Percentiles rank a stretch among this genome's conserved stretches.
Conservation (phyloP, 1,139 yeast species). For the Hemisphaericaspora lyxosophila region DNA sequence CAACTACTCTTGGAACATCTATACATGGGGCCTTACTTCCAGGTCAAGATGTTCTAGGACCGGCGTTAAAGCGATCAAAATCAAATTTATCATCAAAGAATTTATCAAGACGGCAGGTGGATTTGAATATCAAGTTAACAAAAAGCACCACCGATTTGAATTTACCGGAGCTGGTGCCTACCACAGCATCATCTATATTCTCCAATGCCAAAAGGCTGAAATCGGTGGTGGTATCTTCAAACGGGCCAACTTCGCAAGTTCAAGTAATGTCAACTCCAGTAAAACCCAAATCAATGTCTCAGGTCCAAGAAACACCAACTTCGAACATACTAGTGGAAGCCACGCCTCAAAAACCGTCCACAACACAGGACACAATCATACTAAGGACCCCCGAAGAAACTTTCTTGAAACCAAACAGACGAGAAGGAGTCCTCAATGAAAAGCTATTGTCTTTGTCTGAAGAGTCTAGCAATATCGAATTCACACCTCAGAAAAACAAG, state of each 20-base stretch:
- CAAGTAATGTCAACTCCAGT: conserved; percentile 29
- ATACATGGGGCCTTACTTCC: background rate
- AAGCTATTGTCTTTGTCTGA: background rate
- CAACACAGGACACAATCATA: background rate
- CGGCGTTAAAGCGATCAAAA: conserved; percentile 40
- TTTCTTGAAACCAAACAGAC: conserved; percentile 3
- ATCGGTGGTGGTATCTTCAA: conserved; percentile 4
- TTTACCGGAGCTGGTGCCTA: conserved; percentile 2
- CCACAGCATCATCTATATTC: conserved; percentile 22
- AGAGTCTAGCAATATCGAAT: too few relatives aligned
- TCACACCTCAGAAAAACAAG: conserved; percentile 1
- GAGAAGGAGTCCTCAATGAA: background rate
- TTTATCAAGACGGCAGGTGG: conserved; percentile 49
- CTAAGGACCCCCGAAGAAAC: conserved; percentile 1
- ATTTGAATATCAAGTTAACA: conserved; percentile 22
- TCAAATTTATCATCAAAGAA: conserved; percentile 44
- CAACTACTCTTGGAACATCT: conserved; percentile 6
- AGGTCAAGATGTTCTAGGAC: conserved; percentile 26
- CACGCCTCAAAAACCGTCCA: conserved; percentile 7
- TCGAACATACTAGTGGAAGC: conserved; percentile 7
- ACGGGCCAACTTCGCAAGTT: conserved; percentile 8
- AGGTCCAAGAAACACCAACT: conserved; percentile 31
- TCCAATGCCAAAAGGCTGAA: conserved; percentile 28
- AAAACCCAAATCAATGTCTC: conserved; percentile 22
- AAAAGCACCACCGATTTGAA: conserved; percentile 3